Conservation (phyloP, 2,329 filamentous ascomycete species). For the Emergomyces africanus region DNA sequence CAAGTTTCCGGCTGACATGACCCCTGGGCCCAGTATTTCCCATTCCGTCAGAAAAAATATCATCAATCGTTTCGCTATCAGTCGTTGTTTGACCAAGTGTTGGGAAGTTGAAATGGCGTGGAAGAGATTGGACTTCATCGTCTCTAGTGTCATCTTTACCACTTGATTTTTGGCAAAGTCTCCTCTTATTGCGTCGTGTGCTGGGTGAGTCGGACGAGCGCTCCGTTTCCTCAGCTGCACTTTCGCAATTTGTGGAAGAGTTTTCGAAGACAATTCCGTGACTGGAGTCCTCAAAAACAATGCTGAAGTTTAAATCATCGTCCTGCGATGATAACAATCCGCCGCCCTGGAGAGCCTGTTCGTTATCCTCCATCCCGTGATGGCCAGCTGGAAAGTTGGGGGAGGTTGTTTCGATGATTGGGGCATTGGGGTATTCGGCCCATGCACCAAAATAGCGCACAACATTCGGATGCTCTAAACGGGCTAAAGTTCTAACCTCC, state of each 20-base stretch:
- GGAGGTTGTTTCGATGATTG: neutral
- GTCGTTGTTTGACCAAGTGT: constrained; percentile 23
- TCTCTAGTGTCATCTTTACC: constrained; percentile 18
- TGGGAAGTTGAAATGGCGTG: constrained; percentile 26
- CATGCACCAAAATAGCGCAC: constrained; percentile 55
- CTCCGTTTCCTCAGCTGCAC: constrained; percentile 10
- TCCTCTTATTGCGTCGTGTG: constrained; percentile 1
- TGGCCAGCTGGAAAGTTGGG: neutral
- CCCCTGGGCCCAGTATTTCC: constrained; percentile 24
- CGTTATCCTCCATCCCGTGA: neutral
- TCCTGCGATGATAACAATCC: constrained; percentile 4
- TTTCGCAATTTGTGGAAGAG: constrained; percentile 9
- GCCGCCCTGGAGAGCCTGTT: constrained; percentile 7
- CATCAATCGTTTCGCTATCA: constrained; percentile 22
- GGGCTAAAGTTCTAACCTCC: constrained; percentile 50
- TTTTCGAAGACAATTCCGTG: constrained; percentile 15
- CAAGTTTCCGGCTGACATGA: constrained; percentile 17
- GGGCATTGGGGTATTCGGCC: constrained; percentile 37
- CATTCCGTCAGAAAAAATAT: constrained; percentile 31
- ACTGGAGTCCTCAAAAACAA: constrained; percentile 30
- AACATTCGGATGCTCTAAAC: constrained; percentile 51
- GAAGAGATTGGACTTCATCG: constrained; percentile 38
- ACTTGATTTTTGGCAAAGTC: constrained; percentile 3
- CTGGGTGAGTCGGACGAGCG: constrained; percentile 11
- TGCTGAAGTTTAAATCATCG: constrained; percentile 23